A percentile compares a stretch with the other conserved stretches of the same genome.
phyloP scores from a whole-genome alignment of 441 rosid species.

The Bruguiera hainesii region DNA sequence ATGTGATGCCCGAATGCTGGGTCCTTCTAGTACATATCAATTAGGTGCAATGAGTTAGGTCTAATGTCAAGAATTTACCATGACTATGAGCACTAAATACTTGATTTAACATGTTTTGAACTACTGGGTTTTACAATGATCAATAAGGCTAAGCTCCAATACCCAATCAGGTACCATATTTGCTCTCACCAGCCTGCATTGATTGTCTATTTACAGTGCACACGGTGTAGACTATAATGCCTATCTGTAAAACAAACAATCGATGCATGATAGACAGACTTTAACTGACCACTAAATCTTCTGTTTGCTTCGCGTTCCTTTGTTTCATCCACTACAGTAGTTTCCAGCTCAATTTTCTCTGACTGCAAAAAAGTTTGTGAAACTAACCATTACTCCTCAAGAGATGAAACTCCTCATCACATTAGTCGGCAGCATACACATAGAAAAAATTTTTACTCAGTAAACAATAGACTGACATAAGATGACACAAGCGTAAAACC shows the following conservation, averaged over 20 bases:
- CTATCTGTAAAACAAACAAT: too few species aligned
- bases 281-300: constrained; percentile 81
- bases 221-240: too few species aligned
- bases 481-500: neutral
- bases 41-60: neutral
- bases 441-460: neutral
- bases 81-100: too few species aligned
- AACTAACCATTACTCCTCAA: neutral
- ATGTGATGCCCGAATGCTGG: neutral
- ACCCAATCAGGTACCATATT: too few species aligned
- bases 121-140: too few species aligned
- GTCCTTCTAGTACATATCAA: neutral
- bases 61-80: neutral
- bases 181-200: too few species aligned
- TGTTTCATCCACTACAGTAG: constrained; percentile 94
- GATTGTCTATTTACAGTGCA: too few species aligned
- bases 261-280: too few species aligned
- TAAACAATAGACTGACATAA: neutral
- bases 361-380: constrained; percentile 46
- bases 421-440: constrained; percentile 11
- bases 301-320: constrained; percentile 82
- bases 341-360: constrained; percentile 91
- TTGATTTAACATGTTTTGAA: too few species aligned
- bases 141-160: too few species aligned
- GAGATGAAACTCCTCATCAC: neutral